Base-by-base conservation (phyloP, 345 rosid species). In the Sisymbrium altissimum region DNA sequence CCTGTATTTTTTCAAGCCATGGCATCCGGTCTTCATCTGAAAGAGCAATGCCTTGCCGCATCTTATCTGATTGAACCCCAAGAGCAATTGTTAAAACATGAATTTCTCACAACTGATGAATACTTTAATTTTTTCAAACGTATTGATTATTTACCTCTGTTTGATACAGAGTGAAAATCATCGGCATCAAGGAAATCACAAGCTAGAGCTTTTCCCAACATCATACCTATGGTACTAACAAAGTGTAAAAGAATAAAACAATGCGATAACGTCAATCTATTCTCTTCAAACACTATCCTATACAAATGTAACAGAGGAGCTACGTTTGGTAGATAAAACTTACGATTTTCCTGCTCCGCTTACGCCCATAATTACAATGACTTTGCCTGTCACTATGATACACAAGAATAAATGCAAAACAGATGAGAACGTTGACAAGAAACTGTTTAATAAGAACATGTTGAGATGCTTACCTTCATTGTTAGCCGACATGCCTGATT, bases 121-220 rank as follows among this genome's bases (percentile, higher is more conserved):
- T 10, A 9, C 41, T 15, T 18, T 0, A 0, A 15, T 13, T 30
- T 39, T 2, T 30, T 49, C 45, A 27, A 38, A 36, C 8, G 0
- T 41, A 11, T 10, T 3, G 39, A 33, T 23, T 9, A 7, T 19
- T 6, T 80, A 89, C 99, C 97, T 84, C 82, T 83, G 81, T 95
- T 92, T 9, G 93, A 80, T 45, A 36, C 73, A 9, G 97, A 83
- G 39, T 95, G 97, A 80, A 85, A 95, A 82, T 87, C 93, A 70
- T 95, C 97, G 0, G 97, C 97, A 71, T 95, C 97, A 61, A 95
- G 81, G 76, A 88, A 95, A 5, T 75, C 72, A 67, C 89, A 86
- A 27, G 81, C 79, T 56, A 91, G 63, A 75, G 58, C 81, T 66
- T 64, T 78, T 23, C 89, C 90, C 66, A 94, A 72, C 86, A 83